Base-by-base conservation (phyloP, 2,329 filamentous ascomycete genomes). In the Dactylellina cionopaga region DNA sequence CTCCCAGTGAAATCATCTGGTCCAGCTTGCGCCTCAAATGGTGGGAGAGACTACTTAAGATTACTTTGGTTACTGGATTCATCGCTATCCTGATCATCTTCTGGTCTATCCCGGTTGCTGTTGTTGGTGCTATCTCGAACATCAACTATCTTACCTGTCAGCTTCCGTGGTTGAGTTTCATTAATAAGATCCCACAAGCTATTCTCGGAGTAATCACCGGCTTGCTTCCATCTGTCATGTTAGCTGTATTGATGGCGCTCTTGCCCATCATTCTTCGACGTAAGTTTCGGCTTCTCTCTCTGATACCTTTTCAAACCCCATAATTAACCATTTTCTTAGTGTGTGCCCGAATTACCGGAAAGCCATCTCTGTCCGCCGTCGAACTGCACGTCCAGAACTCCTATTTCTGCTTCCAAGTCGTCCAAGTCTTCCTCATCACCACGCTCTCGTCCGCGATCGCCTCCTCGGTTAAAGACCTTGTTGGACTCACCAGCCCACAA, bases 341-440 rank as follows among this genome's bases (percentile, higher is more conserved):
- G 79, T 72, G 68, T 24, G 93, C 93, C 74, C 93, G 88, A 79
- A 80, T 91, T 33, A 86, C 91, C 44, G 95, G 95, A 62, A 91
- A 91, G 74, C 92, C 92, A 0, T 95, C 92, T 0, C 80, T 87
- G 5, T 89, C 92, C 0, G 86, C 90, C 9, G 88, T 96, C 13
- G 95, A 99, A 80, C 83, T 98, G 6, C 92, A 92, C 68, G 92
- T 92, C 0, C 92, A 98, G 79, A 95, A 93, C 78, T 90, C 88
- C 76, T 98, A 96, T 83, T 99, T 96, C 78, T 87, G 86, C 46
- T 96, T 96, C 82, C 92, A 95, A 80, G 88, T 98, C 43, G 85
- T 97, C 17, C 93, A 98, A 79, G 91, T 96, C 44, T 98, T 98
- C 82, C 82, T 98, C 65, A 87, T 98, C 51, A 89, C 91, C 0